Evolutionary conservation across 495 filamentous ascomycete species (phyloP), one percentile per base, ranked within the genome.

Genomic region (Tricharina praecox): DNA sequence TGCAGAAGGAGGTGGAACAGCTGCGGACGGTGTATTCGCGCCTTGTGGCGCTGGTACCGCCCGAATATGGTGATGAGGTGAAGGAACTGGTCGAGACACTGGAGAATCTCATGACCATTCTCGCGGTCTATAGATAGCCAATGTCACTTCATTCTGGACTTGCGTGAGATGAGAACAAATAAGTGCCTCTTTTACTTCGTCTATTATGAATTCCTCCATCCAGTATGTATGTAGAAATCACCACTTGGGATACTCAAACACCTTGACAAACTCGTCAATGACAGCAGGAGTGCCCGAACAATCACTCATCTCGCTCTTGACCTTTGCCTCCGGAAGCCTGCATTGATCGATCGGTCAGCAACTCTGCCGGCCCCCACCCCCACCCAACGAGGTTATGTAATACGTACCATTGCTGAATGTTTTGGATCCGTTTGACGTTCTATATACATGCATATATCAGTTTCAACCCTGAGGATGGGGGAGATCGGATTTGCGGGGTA

Each of bases 381-480:
- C 5, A 39, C 23, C 26, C 30, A 15, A 23, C 23, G 5, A 15
- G 20, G n/a, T n/a, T n/a, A n/a, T n/a, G n/a, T n/a, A n/a, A n/a
- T n/a, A n/a, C 13, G 7, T 32, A 53, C 75, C 70, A 84, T 61
- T 77, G 70, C 53, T 69, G 62, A 46, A 93, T 81, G 49, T 78
- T 75, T 54, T 75, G 67, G 53, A 82, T 74, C 26, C 85, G 72
- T 53, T 75, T 83, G 33, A 70, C 68, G 49, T 75, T 76, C 73
- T 82, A 33, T 32, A 21, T 23, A 21, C 38, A 36, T 11, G 8
- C 23, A 24, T n/a, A 35, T 15, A 51, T 64, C 51, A 65, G 62
- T 19, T 40, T 25, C 20, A 11, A n/a, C n/a, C n/a, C n/a, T n/a
- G n/a, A n/a, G n/a, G n/a, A n/a, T n/a, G n/a, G n/a, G n/a, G n/a